Evolutionary conservation across 345 rosid genomes (phyloP), one percentile per base, ranked within the genome.

Genomic region (Nephelium lappaceum): DNA sequence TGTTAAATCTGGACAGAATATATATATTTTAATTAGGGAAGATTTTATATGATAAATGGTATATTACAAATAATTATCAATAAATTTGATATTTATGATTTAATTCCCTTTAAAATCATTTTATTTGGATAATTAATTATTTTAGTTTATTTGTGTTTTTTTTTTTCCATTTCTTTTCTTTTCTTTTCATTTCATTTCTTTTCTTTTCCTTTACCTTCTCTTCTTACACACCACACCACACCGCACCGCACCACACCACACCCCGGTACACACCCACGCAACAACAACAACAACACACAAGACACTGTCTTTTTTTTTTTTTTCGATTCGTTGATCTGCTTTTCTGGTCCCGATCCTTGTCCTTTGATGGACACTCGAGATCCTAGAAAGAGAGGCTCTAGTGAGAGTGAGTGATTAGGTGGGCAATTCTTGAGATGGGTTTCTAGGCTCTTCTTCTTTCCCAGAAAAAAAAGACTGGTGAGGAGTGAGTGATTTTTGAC

Each of bases 261-360:
- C 1, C 36, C 36, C 81, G n/a, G n/a, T n/a, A 42, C 76, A 69
- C 53, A 23, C 27, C 38, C 69, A 67, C 62, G 14, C 61, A 55
- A 55, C 60, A 15, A 18, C 69, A 41, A 43, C 77, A 64, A 45
- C 43, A 75, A 7, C 47, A n/a, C 36, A 75, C 67, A 18, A 45
- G 51, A 45, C 24, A 60, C 64, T 60, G 24, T 60, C 1, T 45
- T 45, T 45, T 7, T 45, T 45, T 69, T 77, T 81, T 87, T 85
- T 89, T 85, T 87, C 82, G 88, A 87, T 91, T 95, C 84, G 94
- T 88, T 95, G 97, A 95, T 93, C 97, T 86, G 88, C 95, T 80
- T 79, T 82, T 72, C 45, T 41, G 39, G 82, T 79, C 85, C 88
- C 87, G 89, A 91, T 90, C 93, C 86, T 85, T 87, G 82, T 77